Evolutionary conservation across 164 flowering plant genomes (phyloP), one percentile per base, ranked within the genome.

Genomic region (Vitis amurensis): DNA sequence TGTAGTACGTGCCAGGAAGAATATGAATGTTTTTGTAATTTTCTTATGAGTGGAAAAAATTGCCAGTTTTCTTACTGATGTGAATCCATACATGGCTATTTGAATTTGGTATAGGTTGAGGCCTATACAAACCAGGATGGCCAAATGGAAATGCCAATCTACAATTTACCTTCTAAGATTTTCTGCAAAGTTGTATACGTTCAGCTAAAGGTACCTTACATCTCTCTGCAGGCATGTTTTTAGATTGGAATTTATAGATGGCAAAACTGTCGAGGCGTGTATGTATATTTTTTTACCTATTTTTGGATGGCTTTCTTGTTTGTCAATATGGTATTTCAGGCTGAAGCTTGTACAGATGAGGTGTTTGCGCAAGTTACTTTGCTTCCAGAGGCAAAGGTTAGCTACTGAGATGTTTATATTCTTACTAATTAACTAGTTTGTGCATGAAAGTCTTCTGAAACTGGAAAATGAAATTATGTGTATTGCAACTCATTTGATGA

Each of bases 341-440:
- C 88, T 16, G 92, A 88, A 63, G 8, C 58, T 12, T 73, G 72
- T 9, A 82, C 89, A 29, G 95, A 90, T 74, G 95, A 90, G 74
- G 92, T 87, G 47, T 87, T 70, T 78, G 91, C 91, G 7, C 91
- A 88, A 70, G 61, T 90, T 55, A 84, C 88, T 17, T 73, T 90
- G 78, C 68, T 83, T 68, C 91, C 95, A 29, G 80, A 70, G 70
- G 56, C 59, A 57, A 47, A 76, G 68, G 90, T 87, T 68, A 50
- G 81, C 48, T 10, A 64, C 50, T 52, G 31, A 15, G 51, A 19
- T 3, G 2, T 3, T 17, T 49, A 19, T 49, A 29, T 60, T 13
- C 13, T 52, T 62, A 11, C 16, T 47, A 60, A 14, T 59, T 60
- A 23, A n/a, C 37, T 9, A 9, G 2, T 13, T 57, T 15, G 27